phyloP scores from a whole-genome alignment of 192 early-diverging fungal species.

The Entrophospora sp. region DNA sequence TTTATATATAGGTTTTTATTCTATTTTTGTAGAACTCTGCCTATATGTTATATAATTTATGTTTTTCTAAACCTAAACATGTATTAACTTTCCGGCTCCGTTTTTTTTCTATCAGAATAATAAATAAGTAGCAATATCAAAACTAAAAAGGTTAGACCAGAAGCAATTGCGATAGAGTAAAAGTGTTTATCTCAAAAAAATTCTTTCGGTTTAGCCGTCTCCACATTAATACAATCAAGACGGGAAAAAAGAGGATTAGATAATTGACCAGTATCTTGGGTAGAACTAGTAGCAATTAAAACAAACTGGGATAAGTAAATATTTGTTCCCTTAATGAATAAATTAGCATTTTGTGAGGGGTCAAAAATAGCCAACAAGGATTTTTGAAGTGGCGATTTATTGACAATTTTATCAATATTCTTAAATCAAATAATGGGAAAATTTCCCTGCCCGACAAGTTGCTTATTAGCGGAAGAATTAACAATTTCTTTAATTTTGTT shows the following conservation, averaged over 20 bases:
- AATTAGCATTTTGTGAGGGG: neutral
- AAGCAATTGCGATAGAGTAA: conserved; percentile 9
- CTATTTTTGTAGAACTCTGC: too few relatives aligned
- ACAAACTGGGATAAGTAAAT: neutral
- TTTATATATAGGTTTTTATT: too few relatives aligned
- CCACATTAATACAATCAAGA: conserved; percentile 8
- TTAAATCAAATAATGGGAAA: conserved; percentile 2
- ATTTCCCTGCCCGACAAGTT: neutral
- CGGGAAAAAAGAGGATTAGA: conserved; percentile 9
- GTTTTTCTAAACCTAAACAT: neutral
- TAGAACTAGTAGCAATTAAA: conserved; percentile 18
- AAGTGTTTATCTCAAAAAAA: conserved; percentile 20
- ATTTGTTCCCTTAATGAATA: neutral
- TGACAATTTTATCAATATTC: neutral
- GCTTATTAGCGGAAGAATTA: neutral
- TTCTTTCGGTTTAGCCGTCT: conserved; percentile 2
- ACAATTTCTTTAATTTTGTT: conserved; percentile 19
- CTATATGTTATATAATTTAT: too few relatives aligned
- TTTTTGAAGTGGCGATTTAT: conserved; percentile 7
- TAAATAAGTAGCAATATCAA: conserved; percentile 11
- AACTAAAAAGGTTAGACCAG: conserved; percentile 5
- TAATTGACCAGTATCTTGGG: conserved; percentile 6
- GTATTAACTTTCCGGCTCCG: neutral
- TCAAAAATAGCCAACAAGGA: neutral
- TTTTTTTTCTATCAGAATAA: conserved; percentile 4